phyloP scores from a whole-genome alignment of 768 basidiomycete species.

The Lentinus tigrinus region DNA sequence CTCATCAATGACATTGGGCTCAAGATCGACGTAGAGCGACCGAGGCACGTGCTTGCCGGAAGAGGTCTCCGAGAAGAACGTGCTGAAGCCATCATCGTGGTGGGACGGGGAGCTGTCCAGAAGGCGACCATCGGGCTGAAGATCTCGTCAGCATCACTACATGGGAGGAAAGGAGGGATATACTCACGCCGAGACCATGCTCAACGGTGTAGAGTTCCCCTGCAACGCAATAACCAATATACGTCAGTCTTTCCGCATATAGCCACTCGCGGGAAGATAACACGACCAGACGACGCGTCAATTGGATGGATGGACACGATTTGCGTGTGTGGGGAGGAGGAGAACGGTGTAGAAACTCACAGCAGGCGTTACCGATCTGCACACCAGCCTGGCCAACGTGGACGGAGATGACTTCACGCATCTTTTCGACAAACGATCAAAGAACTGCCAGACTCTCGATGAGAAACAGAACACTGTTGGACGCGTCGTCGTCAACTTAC shows the following conservation, averaged over 20 bases:
- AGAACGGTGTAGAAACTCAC: slow-evolving; percentile 52
- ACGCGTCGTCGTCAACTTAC: slow-evolving; percentile 20
- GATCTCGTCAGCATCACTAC: slow-evolving; percentile 20
- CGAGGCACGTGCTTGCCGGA: slow-evolving; percentile 97
- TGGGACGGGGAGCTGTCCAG: slow-evolving; percentile 71
- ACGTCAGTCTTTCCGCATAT: slow-evolving; percentile 9
- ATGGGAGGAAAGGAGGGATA: slow-evolving; percentile 4
- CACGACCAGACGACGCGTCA: slow-evolving; percentile 18
- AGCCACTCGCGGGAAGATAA: background rate
- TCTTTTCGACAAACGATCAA: slow-evolving; percentile 35
- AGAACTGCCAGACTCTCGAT: slow-evolving; percentile 8
- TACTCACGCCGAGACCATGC: slow-evolving; percentile 91
- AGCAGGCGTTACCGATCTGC: slow-evolving; percentile 98
- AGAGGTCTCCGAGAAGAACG: slow-evolving; percentile 98
- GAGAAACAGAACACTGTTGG: background rate
- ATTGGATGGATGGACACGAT: background rate
- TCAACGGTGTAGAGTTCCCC: slow-evolving; percentile 99
- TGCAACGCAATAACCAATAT: slow-evolving; percentile 34
- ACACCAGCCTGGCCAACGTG: slow-evolving; percentile 99
- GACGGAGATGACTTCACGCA: slow-evolving; percentile 97
- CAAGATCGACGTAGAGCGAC: slow-evolving; percentile 95
- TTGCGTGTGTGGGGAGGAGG: background rate
- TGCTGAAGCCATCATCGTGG: slow-evolving; percentile 92
- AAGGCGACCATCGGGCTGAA: slow-evolving; percentile 92
- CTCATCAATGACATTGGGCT: slow-evolving; percentile 97